Percentiles rank a stretch among this genome's conserved stretches.
Conservation (phyloP, 306 rosid genomes). For the Lotus japonicus region DNA sequence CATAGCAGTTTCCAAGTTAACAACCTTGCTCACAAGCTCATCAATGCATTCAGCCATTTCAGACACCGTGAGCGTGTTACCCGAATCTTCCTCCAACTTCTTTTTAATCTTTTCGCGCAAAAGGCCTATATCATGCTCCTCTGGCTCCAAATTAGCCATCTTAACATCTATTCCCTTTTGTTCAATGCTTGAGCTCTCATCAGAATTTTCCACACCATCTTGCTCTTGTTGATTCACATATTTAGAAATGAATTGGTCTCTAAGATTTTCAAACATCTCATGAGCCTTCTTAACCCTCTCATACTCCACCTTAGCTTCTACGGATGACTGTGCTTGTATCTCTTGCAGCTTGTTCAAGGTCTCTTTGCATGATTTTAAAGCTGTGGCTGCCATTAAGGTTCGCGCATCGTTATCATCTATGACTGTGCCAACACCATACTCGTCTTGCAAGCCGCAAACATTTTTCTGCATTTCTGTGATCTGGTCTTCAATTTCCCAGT, state of each 20-base stretch:
- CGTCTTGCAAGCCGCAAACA: constrained; percentile 67
- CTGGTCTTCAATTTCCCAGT: constrained; percentile 67
- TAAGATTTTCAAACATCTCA: constrained; percentile 48
- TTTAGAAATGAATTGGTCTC: constrained; percentile 42
- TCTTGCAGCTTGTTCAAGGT: constrained; percentile 49
- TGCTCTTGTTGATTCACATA: not conserved
- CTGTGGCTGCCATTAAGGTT: constrained; percentile 70
- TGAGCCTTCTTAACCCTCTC: constrained; percentile 47
- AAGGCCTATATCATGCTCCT: constrained; percentile 16
- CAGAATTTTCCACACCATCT: not conserved
- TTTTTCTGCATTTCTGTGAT: constrained; percentile 54
- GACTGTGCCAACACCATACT: constrained; percentile 58
- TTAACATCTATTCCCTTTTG: constrained; percentile 27
- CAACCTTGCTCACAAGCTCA: constrained; percentile 71
- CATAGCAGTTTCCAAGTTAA: constrained; percentile 53
- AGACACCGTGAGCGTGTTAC: constrained; percentile 38
- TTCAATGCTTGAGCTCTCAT: constrained; percentile 9
- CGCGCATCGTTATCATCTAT: constrained; percentile 80
- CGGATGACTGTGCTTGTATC: constrained; percentile 45
- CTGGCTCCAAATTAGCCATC: constrained; percentile 16
- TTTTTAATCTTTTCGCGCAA: constrained; percentile 32
- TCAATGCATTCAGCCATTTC: constrained; percentile 85
- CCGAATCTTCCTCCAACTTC: constrained; percentile 34
- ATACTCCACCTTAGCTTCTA: constrained; percentile 61
- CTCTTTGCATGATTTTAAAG: constrained; percentile 72